These are phyloP conservation scores for Paspalum notatum DNA, from an alignment of 176 grass and related monocot species.

Conservation along the genomic window DNA sequence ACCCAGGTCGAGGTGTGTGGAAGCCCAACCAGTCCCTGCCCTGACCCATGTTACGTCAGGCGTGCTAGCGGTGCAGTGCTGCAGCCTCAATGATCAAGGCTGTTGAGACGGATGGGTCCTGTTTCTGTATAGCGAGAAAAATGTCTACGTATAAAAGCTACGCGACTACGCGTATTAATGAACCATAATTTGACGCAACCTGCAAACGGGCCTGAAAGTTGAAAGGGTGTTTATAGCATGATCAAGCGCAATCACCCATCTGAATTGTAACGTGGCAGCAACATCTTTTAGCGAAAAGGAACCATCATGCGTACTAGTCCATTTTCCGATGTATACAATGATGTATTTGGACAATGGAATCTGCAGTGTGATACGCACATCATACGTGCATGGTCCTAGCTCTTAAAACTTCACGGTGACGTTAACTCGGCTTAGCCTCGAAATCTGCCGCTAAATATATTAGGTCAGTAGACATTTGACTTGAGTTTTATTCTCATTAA, in stretches of 20 bases:
- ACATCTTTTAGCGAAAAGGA: conserved; percentile 1
- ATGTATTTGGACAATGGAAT: conserved; percentile 7
- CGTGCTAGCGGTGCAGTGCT: background rate
- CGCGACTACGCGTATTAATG: too few species aligned
- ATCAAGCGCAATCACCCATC: conserved; percentile 23
- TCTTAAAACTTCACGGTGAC: background rate
- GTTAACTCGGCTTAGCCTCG: too few species aligned
- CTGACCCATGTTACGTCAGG: too few species aligned
- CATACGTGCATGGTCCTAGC: background rate
- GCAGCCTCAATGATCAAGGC: background rate
- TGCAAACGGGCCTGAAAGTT: background rate
- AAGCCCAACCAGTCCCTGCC: too few species aligned
- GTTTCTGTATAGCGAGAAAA: background rate
- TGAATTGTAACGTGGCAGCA: background rate
- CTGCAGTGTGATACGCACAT: conserved; percentile 25
- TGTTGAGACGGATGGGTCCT: background rate
- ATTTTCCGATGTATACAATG: background rate
- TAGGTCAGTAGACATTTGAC: too few species aligned
- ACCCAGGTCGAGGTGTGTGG: too few species aligned
- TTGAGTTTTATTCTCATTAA: too few species aligned
- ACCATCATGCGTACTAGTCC: too few species aligned
- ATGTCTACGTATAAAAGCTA: background rate
- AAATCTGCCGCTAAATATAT: too few species aligned
- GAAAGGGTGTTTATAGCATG: background rate
- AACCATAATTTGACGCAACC: background rate